phyloP scores from a whole-genome alignment of 352 stramenopile species.

The Phytophthora rubi region DNA sequence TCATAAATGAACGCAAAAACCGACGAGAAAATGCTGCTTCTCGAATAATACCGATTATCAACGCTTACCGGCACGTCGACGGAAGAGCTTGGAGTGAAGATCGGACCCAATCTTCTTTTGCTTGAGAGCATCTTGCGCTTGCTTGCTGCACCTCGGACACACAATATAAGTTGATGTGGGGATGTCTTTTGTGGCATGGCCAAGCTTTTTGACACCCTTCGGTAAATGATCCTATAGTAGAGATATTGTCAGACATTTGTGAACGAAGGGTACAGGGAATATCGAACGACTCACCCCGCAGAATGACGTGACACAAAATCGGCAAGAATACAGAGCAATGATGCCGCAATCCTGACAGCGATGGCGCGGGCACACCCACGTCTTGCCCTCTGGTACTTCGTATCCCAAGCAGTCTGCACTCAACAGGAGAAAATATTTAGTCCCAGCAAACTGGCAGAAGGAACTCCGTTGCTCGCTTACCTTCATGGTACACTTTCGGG shows the following conservation, averaged over 20 bases:
- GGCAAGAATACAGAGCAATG: constrained; percentile 59
- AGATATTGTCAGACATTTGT: too few species aligned
- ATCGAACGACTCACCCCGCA: constrained; percentile 48
- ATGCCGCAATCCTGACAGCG: constrained; percentile 70
- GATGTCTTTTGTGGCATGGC: constrained; percentile 59
- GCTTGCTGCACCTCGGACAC: constrained; percentile 55
- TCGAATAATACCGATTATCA: constrained; percentile 23
- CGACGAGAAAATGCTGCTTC: constrained; percentile 1
- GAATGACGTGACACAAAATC: constrained; percentile 79
- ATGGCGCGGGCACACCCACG: constrained; percentile 76
- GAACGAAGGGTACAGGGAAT: neutral
- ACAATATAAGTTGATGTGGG: constrained; percentile 62
- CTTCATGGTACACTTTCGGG: constrained; percentile 85
- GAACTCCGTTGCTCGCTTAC: constrained; percentile 26
- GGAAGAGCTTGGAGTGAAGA: constrained; percentile 45
- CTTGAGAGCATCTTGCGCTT: constrained; percentile 43
- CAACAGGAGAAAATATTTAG: constrained; percentile 2
- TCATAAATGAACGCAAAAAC: neutral
- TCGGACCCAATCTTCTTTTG: constrained; percentile 52
- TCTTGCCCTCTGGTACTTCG: constrained; percentile 55
- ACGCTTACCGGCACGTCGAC: constrained; percentile 24
- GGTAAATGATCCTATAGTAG: constrained; percentile 54
- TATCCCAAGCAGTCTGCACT: constrained; percentile 72
- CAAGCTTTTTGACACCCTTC: constrained; percentile 44
- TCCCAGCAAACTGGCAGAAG: neutral